Base-by-base conservation (phyloP, 768 basidiomycete species). In the Mycena chlorophos region DNA sequence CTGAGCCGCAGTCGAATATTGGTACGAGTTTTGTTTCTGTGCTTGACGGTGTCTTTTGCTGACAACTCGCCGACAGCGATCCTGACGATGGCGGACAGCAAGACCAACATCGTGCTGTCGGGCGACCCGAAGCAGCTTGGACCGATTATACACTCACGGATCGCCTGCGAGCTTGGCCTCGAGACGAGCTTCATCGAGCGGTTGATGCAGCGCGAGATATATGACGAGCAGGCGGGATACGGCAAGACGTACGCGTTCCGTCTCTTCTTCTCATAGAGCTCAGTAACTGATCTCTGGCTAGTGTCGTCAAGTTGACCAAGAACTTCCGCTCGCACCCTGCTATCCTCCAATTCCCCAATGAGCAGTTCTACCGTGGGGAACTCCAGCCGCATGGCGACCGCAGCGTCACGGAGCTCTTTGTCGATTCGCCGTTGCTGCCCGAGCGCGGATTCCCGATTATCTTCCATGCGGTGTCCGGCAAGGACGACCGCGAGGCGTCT, bases 121-220 rank as follows among this genome's bases (percentile, higher is more conserved):
- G 87, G 88, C 0, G 88, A 90, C 62, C 87, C 82, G 0, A 86
- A 84, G 68, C 88, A 89, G 61, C 74, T 89, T 8, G 86, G 88
- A 0, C 88, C 88, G 0, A 82, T 88, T 53, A 79, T 89, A 46
- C 76, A 80, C 1, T 88, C 86, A 0, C 58, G 60, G 2, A 72
- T 86, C 37, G 87, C 86, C 2, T 71, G 77, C 17, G 72, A 75
- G 30, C 71, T 89, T 3, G 85, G 84, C 0, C 66, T 89, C 3
- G 80, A 81, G 56, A 75, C 62, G 20, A 87, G 86, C 57, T 88
- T 81, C 55, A 65, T 89, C 25, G 85, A 87, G 61, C 73, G 88
- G 10, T 63, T 85, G 23, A 84, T 84, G 82, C 63, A 72, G 5
- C 65, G 68, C n/a, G 74, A 75, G 1, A 62, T 69, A 1, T 83